Percentiles rank a stretch among this genome's conserved stretches.
Evolutionary conservation across 495 filamentous ascomycete genomes (phyloP).

Genomic region (Trichoderma gamsii): DNA sequence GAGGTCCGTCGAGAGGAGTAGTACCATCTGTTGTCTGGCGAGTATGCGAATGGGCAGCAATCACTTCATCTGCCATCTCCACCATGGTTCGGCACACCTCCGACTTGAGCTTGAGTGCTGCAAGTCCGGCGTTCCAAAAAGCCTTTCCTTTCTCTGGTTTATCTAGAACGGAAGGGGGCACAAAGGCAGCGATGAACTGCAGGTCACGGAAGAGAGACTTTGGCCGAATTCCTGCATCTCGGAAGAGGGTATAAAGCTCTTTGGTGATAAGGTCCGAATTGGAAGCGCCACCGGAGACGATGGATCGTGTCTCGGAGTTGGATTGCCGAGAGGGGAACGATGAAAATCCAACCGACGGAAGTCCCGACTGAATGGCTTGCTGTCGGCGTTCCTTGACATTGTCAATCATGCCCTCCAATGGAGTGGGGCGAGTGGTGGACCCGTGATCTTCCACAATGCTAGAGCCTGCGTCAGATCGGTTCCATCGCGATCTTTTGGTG

Average conservation of each 20-base stretch:
- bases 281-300: conserved; percentile 36
- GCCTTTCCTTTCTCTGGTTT: conserved; percentile 83
- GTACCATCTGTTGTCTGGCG: conserved; percentile 27
- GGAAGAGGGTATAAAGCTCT: conserved; percentile 72
- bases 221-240: conserved; percentile 68
- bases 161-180: conserved; percentile 73
- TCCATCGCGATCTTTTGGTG: conserved; percentile 30
- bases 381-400: conserved; percentile 64
- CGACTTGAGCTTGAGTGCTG: conserved; percentile 81
- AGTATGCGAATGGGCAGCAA: conserved; percentile 49
- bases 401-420: conserved; percentile 59
- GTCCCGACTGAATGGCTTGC: conserved; percentile 40
- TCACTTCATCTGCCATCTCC: conserved; percentile 72
- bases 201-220: conserved; percentile 91
- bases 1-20: conserved; percentile 13
- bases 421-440: conserved; percentile 28
- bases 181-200: conserved; percentile 91
- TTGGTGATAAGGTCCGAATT: conserved; percentile 74
- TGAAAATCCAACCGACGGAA: background rate
- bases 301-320: conserved; percentile 37
- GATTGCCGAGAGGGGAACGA: conserved; percentile 26
- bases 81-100: conserved; percentile 87
- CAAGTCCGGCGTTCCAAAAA: conserved; percentile 89
- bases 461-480: conserved; percentile 31
- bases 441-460: conserved; percentile 28